phyloP scores from a whole-genome alignment of 2,329 filamentous ascomycete genomes.

The Epicoccum sorghinum region DNA sequence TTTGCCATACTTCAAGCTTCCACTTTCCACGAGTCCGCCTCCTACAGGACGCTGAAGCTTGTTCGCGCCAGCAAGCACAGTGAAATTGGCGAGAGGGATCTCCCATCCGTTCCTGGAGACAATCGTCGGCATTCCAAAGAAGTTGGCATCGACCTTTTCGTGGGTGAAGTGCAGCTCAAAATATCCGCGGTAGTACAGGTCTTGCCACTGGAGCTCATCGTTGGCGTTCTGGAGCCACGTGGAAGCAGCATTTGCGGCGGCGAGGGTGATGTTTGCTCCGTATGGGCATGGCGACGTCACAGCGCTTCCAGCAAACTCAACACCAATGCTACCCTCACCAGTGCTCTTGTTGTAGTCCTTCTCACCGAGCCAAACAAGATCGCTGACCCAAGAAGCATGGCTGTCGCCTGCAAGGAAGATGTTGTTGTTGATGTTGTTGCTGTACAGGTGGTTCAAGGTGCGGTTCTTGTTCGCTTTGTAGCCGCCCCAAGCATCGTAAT shows the following conservation, averaged over 20 bases:
- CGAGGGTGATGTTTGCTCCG: slow-evolving; percentile 65
- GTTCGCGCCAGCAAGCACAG: slow-evolving; percentile 67
- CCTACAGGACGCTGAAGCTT: slow-evolving; percentile 59
- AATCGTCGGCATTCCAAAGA: slow-evolving; percentile 68
- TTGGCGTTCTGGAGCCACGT: slow-evolving; percentile 54
- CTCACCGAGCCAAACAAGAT: slow-evolving; percentile 55
- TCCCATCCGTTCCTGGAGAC: slow-evolving; percentile 67
- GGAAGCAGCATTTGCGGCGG: slow-evolving; percentile 54
- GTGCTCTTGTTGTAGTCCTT: slow-evolving; percentile 48
- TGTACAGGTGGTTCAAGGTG: slow-evolving; percentile 69
- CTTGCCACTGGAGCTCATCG: slow-evolving; percentile 73
- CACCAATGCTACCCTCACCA: slow-evolving; percentile 52
- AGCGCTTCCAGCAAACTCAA: slow-evolving; percentile 67
- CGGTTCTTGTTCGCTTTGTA: slow-evolving; percentile 74
- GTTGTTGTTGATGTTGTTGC: slow-evolving; percentile 73
- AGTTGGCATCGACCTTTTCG: slow-evolving; percentile 65
- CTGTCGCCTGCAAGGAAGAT: slow-evolving; percentile 74
- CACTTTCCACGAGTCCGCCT: slow-evolving; percentile 60
- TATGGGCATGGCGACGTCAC: slow-evolving; percentile 65
- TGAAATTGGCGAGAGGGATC: slow-evolving; percentile 72
- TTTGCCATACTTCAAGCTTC: slow-evolving; percentile 59
- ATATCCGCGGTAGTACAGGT: slow-evolving; percentile 76
- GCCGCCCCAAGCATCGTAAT: slow-evolving; percentile 69
- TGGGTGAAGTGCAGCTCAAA: slow-evolving; percentile 64
- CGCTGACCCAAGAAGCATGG: slow-evolving; percentile 65